Base-by-base conservation (phyloP, 805 yeast genomes). In the Maudiozyma saulgeensis region DNA sequence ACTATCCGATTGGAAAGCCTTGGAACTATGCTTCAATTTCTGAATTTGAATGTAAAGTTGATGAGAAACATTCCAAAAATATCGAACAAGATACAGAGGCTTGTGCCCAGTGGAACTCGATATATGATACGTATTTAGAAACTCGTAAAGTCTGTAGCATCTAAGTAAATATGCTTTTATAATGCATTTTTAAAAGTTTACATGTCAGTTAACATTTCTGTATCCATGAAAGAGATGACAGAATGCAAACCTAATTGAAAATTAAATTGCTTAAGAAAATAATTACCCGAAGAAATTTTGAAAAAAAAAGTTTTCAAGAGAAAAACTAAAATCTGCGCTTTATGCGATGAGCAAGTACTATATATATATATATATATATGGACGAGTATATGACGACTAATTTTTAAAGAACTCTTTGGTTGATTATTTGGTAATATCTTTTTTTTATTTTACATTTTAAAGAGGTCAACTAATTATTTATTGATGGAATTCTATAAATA, bases 1-100 rank as follows among this genome's bases (percentile, higher is more conserved):
- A 83, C 58, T 72, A 74, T 35, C 88, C 88, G 6, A 62, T 81
- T 6, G 79, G 81, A 0, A 82, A 83, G 57, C 88, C 87, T 4
- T 82, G 88, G 88, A 60, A 46, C 13, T 59, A 60, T 45, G n/a
- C 28, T 1, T 51, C 57, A 3, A 18, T 54, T 6, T 53, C 59
- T 4, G 57, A 53, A 4, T 45, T 63, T 31, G 49, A 56, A 49
- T 65, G 68, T 50, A 45, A 21, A 3, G 56, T 44, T 1, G 55
- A 53, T 16, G 51, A 43, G 31, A 45, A 39, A 18, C 37, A 55
- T 7, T 31, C 51, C 0, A 43, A 54, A 15, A 46, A 51, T 42
- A 19, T 41, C 18, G 54, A 54, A 16, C 38, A 45, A 16, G 56
- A 54, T 2, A 47, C 41, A 34, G 47, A 55, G 31, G 49, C 49